phyloP scores from a whole-genome alignment of 306 rosid species.

The Benincasa hispida region DNA sequence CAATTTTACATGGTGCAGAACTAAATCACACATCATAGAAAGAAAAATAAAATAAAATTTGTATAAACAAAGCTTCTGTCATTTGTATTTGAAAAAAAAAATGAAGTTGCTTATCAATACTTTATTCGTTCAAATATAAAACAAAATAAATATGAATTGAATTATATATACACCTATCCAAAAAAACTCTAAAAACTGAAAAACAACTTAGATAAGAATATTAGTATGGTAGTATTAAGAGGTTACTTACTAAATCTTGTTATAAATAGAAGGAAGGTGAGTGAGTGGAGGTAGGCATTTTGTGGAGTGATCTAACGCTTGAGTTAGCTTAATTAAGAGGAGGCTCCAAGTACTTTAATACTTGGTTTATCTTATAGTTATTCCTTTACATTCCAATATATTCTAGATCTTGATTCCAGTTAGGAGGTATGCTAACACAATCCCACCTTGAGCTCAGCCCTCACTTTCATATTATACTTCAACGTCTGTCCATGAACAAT shows the following conservation, averaged over 20 bases:
- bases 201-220: no score
- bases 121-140: not conserved
- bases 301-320: no score
- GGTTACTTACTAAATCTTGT: no score
- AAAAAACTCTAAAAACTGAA: not conserved
- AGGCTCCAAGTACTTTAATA: no score
- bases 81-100: not conserved
- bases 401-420: no score
- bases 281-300: no score
- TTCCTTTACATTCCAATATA: no score
- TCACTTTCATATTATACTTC: slow-evolving; percentile 48
- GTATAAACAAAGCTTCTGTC: not conserved
- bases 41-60: not conserved
- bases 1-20: not conserved
- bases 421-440: no score
- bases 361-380: no score
- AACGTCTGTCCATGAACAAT: slow-evolving; percentile 45
- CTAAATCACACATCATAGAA: not conserved
- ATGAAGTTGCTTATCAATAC: not conserved
- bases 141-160: not conserved
- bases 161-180: not conserved
- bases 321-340: no score
- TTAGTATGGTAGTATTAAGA: no score
- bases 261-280: no score
- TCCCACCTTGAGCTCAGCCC: slow-evolving; percentile 48